Evolutionary conservation across 306 rosid species (phyloP), one percentile per base, ranked within the genome.

Genomic region (Corylus avellana): DNA sequence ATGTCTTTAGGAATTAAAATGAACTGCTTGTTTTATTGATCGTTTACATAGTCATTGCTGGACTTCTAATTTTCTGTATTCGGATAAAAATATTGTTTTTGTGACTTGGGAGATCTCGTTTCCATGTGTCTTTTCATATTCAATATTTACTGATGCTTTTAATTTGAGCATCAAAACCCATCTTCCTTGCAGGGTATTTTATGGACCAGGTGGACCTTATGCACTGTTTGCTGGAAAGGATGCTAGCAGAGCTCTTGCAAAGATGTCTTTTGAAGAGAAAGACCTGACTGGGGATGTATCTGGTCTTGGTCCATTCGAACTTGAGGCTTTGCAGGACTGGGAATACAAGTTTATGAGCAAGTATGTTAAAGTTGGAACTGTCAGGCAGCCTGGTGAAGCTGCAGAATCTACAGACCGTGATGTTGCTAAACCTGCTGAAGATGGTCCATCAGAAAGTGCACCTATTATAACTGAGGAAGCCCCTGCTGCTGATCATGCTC

Each of bases 201-300:
- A 96, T 83, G 99, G 99, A 75, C 99, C 98, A 0, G 97, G 97
- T 17, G 99, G 99, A 17, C 96, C 99, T 8, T 96, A 96, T 74
- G 99, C 99, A 8, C 82, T 96, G 66, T 96, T 96, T 37, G 97
- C 99, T 2, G 99, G 99, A 44, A 96, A 96, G 79, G 99, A 96
- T 84, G 98, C 98, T 8, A 96, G 99, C 83, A 89, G 97, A 78
- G 99, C 99, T 77, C 89, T 96, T 48, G 99, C 99, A 48, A 96
- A 93, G 85, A 96, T 96, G 99, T 96, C 99, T 13, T 96, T 96
- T 64, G 99, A 95, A 79, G 96, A 89, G 7, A 87, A 85, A 82
- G 99, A 95, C 87, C 87, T 93, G 70, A 95, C 92, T 0, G 98
- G 96, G 18, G 99, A 95, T 77, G 77, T 81, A 80, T 89, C 98